phyloP scores from a whole-genome alignment of 495 filamentous ascomycete genomes.

The Platismatia glauca region DNA sequence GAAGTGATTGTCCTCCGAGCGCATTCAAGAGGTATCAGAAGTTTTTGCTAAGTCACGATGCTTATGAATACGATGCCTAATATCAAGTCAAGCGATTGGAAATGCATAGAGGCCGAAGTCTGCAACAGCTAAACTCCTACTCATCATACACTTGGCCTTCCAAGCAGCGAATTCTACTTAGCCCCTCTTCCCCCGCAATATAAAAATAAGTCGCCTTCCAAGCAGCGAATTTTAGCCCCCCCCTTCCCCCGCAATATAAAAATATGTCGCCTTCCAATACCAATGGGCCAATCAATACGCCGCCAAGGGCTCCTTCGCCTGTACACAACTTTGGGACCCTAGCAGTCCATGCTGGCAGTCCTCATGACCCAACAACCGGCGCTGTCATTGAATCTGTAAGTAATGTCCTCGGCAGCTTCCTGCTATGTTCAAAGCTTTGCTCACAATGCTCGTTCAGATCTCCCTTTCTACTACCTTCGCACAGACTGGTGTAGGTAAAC shows the following conservation, averaged over 20 bases:
- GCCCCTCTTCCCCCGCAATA: too few relatives aligned
- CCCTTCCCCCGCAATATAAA: background rate
- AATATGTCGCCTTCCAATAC: conserved; percentile 30
- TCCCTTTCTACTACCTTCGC: conserved; percentile 92
- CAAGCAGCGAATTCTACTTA: too few relatives aligned
- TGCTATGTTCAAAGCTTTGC: conserved; percentile 7
- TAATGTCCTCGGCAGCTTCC: background rate
- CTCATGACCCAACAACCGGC: conserved; percentile 82
- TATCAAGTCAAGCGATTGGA: background rate
- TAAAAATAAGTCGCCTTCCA: too few relatives aligned
- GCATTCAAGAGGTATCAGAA: too few relatives aligned
- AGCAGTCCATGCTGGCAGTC: conserved; percentile 86
- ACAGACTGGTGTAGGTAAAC: conserved; percentile 74
- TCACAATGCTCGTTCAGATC: conserved; percentile 45
- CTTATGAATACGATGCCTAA: background rate
- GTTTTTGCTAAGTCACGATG: background rate
- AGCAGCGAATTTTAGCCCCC: background rate
- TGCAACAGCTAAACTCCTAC: background rate
- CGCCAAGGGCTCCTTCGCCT: conserved; percentile 48
- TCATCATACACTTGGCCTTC: background rate
- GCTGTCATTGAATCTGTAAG: conserved; percentile 81
- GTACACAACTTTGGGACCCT: conserved; percentile 76
- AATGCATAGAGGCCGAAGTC: background rate
- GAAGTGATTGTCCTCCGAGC: background rate
- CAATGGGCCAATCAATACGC: conserved; percentile 47